phyloP scores from a whole-genome alignment of 192 early-diverging fungal species.

The Cetraspora pellucida region DNA sequence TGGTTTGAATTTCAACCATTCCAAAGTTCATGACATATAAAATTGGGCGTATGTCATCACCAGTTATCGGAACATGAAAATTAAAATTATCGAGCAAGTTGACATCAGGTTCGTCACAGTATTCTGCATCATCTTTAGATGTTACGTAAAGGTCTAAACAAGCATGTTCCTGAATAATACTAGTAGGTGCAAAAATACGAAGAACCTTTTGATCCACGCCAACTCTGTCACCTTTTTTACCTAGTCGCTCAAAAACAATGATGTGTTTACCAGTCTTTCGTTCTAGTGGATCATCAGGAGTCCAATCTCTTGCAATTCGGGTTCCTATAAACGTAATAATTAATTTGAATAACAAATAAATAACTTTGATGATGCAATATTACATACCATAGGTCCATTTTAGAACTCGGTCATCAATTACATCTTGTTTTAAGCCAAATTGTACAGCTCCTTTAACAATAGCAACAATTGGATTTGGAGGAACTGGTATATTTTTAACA shows the following conservation, averaged over 20 bases:
- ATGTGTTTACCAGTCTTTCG: neutral
- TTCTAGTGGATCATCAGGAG: neutral
- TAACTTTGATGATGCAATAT: too few species aligned
- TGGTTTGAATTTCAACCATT: neutral
- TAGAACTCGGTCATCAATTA: neutral
- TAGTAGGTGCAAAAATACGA: neutral
- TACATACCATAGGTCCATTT: neutral
- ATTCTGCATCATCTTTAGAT: neutral
- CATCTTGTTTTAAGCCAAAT: constrained; percentile 38
- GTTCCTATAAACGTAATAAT: neutral
- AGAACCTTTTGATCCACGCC: neutral
- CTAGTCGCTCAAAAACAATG: neutral
- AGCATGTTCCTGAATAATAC: neutral
- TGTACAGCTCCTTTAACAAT: constrained; percentile 58
- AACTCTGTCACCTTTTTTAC: neutral
- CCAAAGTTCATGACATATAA: neutral
- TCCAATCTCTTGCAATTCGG: neutral
- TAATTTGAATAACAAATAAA: neutral
- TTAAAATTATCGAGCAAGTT: neutral
- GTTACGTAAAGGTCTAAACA: neutral
- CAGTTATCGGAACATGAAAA: neutral
- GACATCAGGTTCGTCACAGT: neutral
- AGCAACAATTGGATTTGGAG: constrained; percentile 54
- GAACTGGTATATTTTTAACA: constrained; percentile 50
- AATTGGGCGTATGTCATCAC: neutral